Percentiles rank a stretch among this genome's conserved stretches.
Conservation (phyloP, 2,329 filamentous ascomycete species). For the Fusarium sp. region DNA sequence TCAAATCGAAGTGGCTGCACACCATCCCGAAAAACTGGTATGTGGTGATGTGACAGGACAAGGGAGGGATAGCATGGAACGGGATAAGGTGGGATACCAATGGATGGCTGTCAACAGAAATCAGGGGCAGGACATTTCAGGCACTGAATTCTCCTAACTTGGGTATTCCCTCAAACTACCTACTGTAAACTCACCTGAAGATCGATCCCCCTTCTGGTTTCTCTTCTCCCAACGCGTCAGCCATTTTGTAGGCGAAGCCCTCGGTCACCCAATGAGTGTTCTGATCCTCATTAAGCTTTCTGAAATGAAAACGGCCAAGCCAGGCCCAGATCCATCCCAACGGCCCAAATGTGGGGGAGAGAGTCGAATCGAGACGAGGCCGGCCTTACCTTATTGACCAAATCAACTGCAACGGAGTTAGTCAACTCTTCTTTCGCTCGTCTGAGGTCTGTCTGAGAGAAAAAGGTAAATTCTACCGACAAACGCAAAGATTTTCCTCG, state of each 20-base stretch:
- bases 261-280: slow-evolving; percentile 7
- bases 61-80: not conserved
- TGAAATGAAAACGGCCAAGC: slow-evolving; percentile 14
- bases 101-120: slow-evolving; percentile 5
- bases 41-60: slow-evolving; percentile 28
- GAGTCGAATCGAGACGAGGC: not conserved
- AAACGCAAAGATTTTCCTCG: slow-evolving; percentile 10
- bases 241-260: slow-evolving; percentile 5
- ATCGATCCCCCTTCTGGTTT: not conserved
- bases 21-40: slow-evolving; percentile 29
- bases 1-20: not conserved
- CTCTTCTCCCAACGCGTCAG: slow-evolving; percentile 19
- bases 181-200: not conserved
- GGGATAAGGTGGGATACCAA: slow-evolving; percentile 7
- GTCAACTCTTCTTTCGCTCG: not conserved
- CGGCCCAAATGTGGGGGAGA: slow-evolving; percentile 27
- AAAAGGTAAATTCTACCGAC: slow-evolving; percentile 1
- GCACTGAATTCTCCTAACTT: not conserved
- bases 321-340: slow-evolving; percentile 17
- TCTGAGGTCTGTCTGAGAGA: not conserved
- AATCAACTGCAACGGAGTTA: not conserved
- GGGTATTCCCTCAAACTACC: no score
- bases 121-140: slow-evolving; percentile 19
- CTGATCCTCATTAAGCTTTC: slow-evolving; percentile 23
- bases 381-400: not conserved